phyloP scores from a whole-genome alignment of 225 moss, liverwort and hornwort species.

The Bryoerythrophyllum caledonicum region DNA sequence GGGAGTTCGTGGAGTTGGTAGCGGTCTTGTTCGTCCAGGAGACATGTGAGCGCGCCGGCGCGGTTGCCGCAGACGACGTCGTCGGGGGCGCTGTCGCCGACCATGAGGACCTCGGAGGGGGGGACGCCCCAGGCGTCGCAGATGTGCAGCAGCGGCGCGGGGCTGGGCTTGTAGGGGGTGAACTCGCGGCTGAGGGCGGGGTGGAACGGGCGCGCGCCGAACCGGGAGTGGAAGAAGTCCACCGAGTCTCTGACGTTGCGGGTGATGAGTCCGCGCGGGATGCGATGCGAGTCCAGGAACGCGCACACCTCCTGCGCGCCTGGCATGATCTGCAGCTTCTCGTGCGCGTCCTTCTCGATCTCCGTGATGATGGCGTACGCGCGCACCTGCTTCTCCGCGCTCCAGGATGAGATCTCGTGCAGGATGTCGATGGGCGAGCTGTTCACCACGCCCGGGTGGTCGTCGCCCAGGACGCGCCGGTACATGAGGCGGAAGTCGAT shows the following conservation, averaged over 20 bases:
- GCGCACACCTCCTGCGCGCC: slow-evolving; percentile 42
- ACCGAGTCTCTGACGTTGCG: slow-evolving; percentile 54
- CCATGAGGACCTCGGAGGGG: slow-evolving; percentile 53
- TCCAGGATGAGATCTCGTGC: slow-evolving; percentile 57
- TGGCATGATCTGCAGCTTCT: slow-evolving; percentile 54
- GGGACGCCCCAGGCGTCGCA: slow-evolving; percentile 47
- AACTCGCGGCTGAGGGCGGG: slow-evolving; percentile 56
- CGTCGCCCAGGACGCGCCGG: slow-evolving; percentile 44
- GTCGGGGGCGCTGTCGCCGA: slow-evolving; percentile 52
- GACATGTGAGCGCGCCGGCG: slow-evolving; percentile 46
- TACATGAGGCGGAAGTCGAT: slow-evolving; percentile 60
- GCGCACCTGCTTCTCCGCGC: slow-evolving; percentile 38
- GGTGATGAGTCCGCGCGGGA: slow-evolving; percentile 52
- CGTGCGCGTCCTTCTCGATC: slow-evolving; percentile 51
- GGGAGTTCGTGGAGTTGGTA: slow-evolving; percentile 17
- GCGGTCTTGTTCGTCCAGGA: slow-evolving; percentile 35
- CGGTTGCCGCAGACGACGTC: slow-evolving; percentile 59
- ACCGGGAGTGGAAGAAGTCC: slow-evolving; percentile 53
- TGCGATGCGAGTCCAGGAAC: slow-evolving; percentile 37
- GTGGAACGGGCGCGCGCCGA: slow-evolving; percentile 26
- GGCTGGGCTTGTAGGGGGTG: slow-evolving; percentile 49
- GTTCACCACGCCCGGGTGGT: slow-evolving; percentile 45
- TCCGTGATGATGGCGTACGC: slow-evolving; percentile 49
- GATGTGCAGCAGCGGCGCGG: slow-evolving; percentile 57
- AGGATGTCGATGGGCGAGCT: slow-evolving; percentile 52